Percentiles rank a stretch among this genome's conserved stretches.
These are phyloP conservation scores for Colletotrichum sp. DNA, from an alignment of 2,329 filamentous ascomycete genomes.

Conservation along the genomic window DNA sequence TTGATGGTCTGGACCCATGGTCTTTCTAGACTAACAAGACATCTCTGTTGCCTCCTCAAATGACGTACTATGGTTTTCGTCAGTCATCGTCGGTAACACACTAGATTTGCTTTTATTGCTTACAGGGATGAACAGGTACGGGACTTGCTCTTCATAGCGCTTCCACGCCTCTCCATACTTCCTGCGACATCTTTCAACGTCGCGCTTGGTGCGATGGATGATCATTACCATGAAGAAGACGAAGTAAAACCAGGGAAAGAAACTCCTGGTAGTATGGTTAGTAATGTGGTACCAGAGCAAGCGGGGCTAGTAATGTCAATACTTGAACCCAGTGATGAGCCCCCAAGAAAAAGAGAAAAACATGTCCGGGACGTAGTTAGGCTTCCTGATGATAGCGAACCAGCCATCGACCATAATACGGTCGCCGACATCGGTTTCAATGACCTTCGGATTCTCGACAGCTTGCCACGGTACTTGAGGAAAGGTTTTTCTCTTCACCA, in stretches of 20 bases:
- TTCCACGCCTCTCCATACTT: slow-evolving; percentile 86
- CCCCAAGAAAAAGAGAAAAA: slow-evolving; percentile 57
- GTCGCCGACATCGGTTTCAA: slow-evolving; percentile 71
- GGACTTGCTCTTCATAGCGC: slow-evolving; percentile 79
- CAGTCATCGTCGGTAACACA: too few relatives aligned
- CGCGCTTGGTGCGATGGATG: slow-evolving; percentile 75
- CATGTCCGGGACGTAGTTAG: slow-evolving; percentile 54
- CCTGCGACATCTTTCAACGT: slow-evolving; percentile 76
- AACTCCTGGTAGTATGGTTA: slow-evolving; percentile 49
- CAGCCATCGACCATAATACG: slow-evolving; percentile 67
- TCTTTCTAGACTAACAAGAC: too few relatives aligned
- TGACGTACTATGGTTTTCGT: neutral
- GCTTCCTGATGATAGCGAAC: slow-evolving; percentile 69
- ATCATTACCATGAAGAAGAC: slow-evolving; percentile 86
- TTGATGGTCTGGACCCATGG: too few relatives aligned
- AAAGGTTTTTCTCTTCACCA: slow-evolving; percentile 72
- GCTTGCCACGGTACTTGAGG: slow-evolving; percentile 82
- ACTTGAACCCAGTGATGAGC: slow-evolving; percentile 55
- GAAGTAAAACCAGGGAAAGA: slow-evolving; percentile 92
- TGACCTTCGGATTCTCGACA: slow-evolving; percentile 73
- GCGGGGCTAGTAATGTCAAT: neutral
- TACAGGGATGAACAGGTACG: slow-evolving; percentile 83
- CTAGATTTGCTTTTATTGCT: too few relatives aligned
- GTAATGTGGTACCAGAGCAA: neutral
- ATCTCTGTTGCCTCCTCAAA: too few relatives aligned